Conservation (phyloP, 345 rosid species). For the Pseudoturritis turrita region DNA sequence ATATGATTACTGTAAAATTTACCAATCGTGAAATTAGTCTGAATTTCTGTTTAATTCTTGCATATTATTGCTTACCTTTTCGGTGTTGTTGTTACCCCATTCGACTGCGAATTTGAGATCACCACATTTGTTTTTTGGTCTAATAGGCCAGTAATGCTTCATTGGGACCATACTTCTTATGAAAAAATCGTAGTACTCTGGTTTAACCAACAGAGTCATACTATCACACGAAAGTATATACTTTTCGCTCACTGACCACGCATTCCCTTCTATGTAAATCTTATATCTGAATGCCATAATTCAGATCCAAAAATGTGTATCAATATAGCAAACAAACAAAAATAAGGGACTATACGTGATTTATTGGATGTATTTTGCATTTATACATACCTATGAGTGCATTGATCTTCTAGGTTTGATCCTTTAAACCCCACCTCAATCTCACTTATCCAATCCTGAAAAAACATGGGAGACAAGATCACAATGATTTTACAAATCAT, state of each 20-base stretch:
- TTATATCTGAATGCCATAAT: slow-evolving; percentile 34
- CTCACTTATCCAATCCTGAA: slow-evolving; percentile 44
- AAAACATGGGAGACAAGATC: neutral
- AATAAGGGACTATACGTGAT: neutral
- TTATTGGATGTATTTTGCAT: neutral
- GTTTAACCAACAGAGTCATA: slow-evolving; percentile 37
- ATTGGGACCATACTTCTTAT: slow-evolving; percentile 41
- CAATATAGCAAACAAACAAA: neutral
- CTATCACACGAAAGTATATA: slow-evolving; percentile 49
- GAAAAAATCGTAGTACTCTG: slow-evolving; percentile 47
- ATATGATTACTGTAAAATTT: neutral
- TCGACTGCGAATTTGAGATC: slow-evolving; percentile 30
- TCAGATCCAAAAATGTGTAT: neutral
- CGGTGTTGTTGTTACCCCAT: slow-evolving; percentile 32
- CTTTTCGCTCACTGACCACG: slow-evolving; percentile 54
- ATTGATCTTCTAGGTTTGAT: slow-evolving; percentile 48
- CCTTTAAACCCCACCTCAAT: slow-evolving; percentile 32
- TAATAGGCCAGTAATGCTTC: slow-evolving; percentile 52
- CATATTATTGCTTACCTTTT: neutral
- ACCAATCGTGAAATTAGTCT: neutral
- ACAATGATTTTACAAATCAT: neutral
- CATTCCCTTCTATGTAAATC: slow-evolving; percentile 52
- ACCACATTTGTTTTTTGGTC: slow-evolving; percentile 21
- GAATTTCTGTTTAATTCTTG: neutral
- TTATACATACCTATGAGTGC: slow-evolving; percentile 50